Evolutionary conservation across 257 asterid genomes (phyloP), one percentile per base, ranked within the genome.

Genomic region (Parsonsia alboflavescens): DNA sequence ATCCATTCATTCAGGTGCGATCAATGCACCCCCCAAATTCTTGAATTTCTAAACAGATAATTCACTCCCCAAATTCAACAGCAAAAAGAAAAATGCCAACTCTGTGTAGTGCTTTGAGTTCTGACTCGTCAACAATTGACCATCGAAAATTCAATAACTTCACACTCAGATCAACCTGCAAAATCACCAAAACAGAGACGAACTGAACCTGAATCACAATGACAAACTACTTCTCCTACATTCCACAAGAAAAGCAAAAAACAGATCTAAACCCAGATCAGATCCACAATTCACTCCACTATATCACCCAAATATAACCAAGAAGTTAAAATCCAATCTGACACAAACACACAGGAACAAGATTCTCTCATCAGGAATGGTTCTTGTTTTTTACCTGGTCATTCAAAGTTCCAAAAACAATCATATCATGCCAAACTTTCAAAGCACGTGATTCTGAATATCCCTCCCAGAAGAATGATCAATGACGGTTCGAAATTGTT

Each of bases 131-230:
- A 70, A 76, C 76, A 79, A 80, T 59, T 22, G 12, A 42, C 33
- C 73, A 66, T 16, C 57, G 66, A 54, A 73, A 78, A 83, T 76
- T 45, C 77, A 80, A 78, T 76, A 58, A 76, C 13, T 59, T 74
- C 48, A 75, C 75, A 82, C 81, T 80, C 86, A 84, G 87, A 85
- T 86, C 90, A 80, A 76, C 92, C 94, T 88, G 93, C 90, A 79
- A 41, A 76, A 78, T 75, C 80, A 70, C 49, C 48, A 41, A 73
- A 12, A 76, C 22, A 50, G 45, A 56, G 39, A 63, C 30, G 46
- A 69, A 63, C 73, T 50, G 70, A 49, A 41, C 21, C 42, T 10
- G 19, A 59, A 49, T 24, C 33, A 70, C 67, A 70, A 46, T 24
- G 16, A 65, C 70, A 28, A 57, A 30, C 59, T 28, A 46, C 30